Evolutionary conservation across 371 early-diverging fungal genomes (phyloP).

Genomic region (Dentiscutata heterogama): DNA sequence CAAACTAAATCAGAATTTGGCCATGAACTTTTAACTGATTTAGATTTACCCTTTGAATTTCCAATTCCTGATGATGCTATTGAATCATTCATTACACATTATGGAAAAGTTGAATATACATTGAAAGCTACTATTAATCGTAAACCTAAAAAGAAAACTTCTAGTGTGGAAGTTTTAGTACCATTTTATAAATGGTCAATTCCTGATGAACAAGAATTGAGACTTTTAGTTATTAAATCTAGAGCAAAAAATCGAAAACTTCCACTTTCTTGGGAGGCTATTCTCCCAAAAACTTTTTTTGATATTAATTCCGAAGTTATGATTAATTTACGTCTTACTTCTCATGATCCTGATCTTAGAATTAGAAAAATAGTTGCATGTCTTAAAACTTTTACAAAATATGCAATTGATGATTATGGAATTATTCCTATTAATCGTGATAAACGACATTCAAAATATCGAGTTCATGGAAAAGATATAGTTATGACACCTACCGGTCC

Average conservation of each 20-base stretch:
- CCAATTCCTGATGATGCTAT: slow-evolving; percentile 24
- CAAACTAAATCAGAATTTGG: slow-evolving; percentile 4
- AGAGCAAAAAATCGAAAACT: neutral
- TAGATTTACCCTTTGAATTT: slow-evolving; percentile 45
- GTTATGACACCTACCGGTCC: neutral
- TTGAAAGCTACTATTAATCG: slow-evolving; percentile 14
- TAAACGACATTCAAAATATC: slow-evolving; percentile 21
- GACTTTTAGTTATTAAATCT: slow-evolving; percentile 37
- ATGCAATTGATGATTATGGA: slow-evolving; percentile 16
- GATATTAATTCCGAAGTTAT: slow-evolving; percentile 11
- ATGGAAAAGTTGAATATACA: slow-evolving; percentile 31
- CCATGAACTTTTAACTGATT: slow-evolving; percentile 40
- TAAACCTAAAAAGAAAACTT: slow-evolving; percentile 20
- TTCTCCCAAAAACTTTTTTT: slow-evolving; percentile 40
- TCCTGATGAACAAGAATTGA: slow-evolving; percentile 30
- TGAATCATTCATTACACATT: slow-evolving; percentile 19
- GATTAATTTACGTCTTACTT: slow-evolving; percentile 17
- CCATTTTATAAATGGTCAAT: slow-evolving; percentile 29
- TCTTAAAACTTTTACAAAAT: slow-evolving; percentile 17
- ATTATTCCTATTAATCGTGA: neutral
- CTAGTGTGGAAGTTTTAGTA: slow-evolving; percentile 15
- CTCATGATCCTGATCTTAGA: slow-evolving; percentile 23
- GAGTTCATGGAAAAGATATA: slow-evolving; percentile 22
- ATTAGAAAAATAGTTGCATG: slow-evolving; percentile 26
- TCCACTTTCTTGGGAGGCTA: slow-evolving; percentile 34